Percentiles rank a stretch among this genome's conserved stretches.
These are phyloP conservation scores for Claviceps maximensis DNA, from an alignment of 2,329 filamentous ascomycete genomes.

Conservation along the genomic window DNA sequence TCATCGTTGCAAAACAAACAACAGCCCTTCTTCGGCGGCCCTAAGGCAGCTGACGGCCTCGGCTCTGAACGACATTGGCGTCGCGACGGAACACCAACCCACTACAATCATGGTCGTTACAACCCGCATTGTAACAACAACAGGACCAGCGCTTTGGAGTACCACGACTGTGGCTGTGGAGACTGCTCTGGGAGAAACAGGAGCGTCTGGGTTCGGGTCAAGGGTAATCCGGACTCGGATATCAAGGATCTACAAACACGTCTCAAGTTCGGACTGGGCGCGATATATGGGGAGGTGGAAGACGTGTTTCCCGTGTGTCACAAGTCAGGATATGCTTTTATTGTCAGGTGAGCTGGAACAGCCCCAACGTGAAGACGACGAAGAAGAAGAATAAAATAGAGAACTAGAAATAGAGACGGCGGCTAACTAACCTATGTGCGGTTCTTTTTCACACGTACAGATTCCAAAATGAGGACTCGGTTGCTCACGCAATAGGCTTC, in stretches of 20 bases:
- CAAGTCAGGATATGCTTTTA: constrained; percentile 9
- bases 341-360: constrained; percentile 16
- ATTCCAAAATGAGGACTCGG: constrained; percentile 16
- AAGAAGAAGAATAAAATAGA: neutral
- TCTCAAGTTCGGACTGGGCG: constrained; percentile 17
- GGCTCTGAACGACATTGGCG: neutral
- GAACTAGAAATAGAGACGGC: neutral
- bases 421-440: neutral
- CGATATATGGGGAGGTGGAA: constrained; percentile 18
- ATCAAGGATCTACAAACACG: constrained; percentile 14
- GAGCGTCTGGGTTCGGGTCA: constrained; percentile 17
- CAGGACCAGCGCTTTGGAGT: constrained; percentile 9
- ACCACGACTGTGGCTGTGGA: constrained; percentile 18
- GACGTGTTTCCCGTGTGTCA: constrained; percentile 10
- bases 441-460: constrained; percentile 7
- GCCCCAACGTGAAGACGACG: neutral
- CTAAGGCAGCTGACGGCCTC: neutral
- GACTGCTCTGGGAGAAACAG: constrained; percentile 18
- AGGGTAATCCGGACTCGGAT: constrained; percentile 2
- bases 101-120: neutral
- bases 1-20: neutral
- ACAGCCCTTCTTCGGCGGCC: neutral
- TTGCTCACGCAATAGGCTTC: constrained; percentile 13
- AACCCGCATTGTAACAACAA: constrained; percentile 10
- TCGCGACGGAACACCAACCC: neutral